Base-by-base conservation (phyloP, 305 asterid genomes). In the Fraxinus floribunda region DNA sequence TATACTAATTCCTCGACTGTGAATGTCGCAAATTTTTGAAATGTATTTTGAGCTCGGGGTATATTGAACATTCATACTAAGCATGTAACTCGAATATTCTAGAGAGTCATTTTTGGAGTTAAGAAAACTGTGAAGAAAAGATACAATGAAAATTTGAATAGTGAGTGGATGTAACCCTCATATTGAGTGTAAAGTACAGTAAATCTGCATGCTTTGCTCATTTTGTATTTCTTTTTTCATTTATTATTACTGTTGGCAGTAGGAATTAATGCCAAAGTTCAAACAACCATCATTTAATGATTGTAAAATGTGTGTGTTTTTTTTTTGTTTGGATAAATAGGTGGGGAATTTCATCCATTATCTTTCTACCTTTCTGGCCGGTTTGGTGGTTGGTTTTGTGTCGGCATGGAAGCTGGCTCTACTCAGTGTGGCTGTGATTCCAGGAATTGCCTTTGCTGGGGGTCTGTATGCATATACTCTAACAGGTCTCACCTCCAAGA, bases 311-410 rank as follows among this genome's bases (percentile, higher is more conserved):
- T 9, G 75, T 29, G 32, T 64, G 68, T 79, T 79, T 4, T 0
- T 0, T 39, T 30, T 75, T 55, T 86, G 44, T 7, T 26, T 26
- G 29, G 29, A 26, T 26, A 26, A 57, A 77, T 87, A 97, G 99
- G 98, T 97, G 85, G 99, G 99, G 29, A 95, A 97, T 83, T 97
- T 97, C 91, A 94, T 97, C 62, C 99, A 97, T 84, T 97, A 97
- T 88, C 97, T 95, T 10, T 97, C 99, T 9, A 97, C 99, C 0
- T 97, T 97, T 82, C 81, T 95, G 97, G 98, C 99, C 49, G 99
- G 99, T 36, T 87, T 97, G 89, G 99, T 94, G 90, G 99, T 97
- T 72, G 99, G 99, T 86, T 97, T 97, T 82, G 98, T 97, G 83
- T 91, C 98, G 36, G 98, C 98, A 41, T 97, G 99, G 99, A 88